Evolutionary conservation across 2,329 filamentous ascomycete genomes (phyloP), one percentile per base, ranked within the genome.

Genomic region (Blastomyces percursus): DNA sequence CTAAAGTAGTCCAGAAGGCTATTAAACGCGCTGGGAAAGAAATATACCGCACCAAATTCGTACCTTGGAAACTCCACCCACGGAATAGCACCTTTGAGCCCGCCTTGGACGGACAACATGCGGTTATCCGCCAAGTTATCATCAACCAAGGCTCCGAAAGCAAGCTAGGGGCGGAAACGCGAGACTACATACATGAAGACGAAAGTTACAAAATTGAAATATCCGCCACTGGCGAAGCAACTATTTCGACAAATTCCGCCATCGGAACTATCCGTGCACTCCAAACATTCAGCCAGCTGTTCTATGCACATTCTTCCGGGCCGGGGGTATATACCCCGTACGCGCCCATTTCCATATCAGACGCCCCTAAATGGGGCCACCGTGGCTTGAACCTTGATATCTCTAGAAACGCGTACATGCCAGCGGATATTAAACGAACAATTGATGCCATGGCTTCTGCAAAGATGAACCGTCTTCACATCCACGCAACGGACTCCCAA

Each of bases 321-420:
- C 51, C 40, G 2, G 63, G 62, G 8, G 74, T 80, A 1, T 96
- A 96, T 77, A 91, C 87, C 1, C 81, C 81, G 0, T 75, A 84
- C 46, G 88, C 87, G 1, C 91, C 91, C 0, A 81, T 95, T 2
- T 72, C 77, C 0, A 89, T 96, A 69, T 74, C 75, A n/a, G 91
- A 96, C 73, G 75, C 79, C 61, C 91, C 91, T 35, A 83, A 83
- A 69, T 96, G 90, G 74, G 74, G 81, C 16, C 89, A 95, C 74
- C 86, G 91, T 54, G 91, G 91, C 14, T 75, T 96, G 61, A 86
- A 94, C 68, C 78, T 96, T 68, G 91, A 96, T 70, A 85, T 90
- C 51, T 82, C 88, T 2, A 82, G 91, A 63, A 87, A 86, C 70
- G 94, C 82, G 76, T 89, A 87, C 74, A 81, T 84, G 0, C 77